A percentile compares a stretch with the other conserved stretches of the same genome.
Evolutionary conservation across 495 filamentous ascomycete genomes (phyloP).

Genomic region (Penicillium tannophilum): DNA sequence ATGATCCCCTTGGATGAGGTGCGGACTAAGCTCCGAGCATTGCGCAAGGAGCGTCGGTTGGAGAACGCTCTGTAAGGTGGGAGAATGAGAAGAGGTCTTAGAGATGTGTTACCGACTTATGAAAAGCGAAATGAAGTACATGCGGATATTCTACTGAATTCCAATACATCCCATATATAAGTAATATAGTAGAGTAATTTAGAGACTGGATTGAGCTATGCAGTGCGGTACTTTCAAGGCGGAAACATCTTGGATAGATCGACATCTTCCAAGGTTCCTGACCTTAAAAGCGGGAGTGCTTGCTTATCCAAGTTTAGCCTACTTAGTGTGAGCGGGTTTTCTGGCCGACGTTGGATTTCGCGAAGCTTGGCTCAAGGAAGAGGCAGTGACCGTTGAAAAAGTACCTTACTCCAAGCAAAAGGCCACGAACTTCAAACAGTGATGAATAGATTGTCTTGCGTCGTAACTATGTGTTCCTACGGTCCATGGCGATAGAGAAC

Average conservation of each 20-base stretch:
- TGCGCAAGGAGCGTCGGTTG: conserved; percentile 66
- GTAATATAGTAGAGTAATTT: not conserved
- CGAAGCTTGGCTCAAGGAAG: too few relatives aligned
- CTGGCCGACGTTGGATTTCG: too few relatives aligned
- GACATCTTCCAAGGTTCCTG: too few relatives aligned
- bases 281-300: too few relatives aligned
- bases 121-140: conserved; percentile 3
- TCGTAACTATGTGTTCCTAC: too few relatives aligned
- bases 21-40: conserved; percentile 66
- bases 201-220: not conserved
- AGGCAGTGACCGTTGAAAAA: too few relatives aligned
- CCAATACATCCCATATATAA: not conserved
- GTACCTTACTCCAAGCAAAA: too few relatives aligned
- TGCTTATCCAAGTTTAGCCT: too few relatives aligned
- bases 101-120: conserved; percentile 2
- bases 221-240: not conserved
- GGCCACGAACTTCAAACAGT: too few relatives aligned
- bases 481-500: too few relatives aligned
- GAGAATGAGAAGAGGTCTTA: conserved; percentile 10
- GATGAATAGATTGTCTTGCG: too few relatives aligned
- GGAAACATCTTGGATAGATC: not conserved
- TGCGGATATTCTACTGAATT: not conserved
- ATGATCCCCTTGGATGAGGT: conserved; percentile 77
- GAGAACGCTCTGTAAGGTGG: conserved; percentile 50
- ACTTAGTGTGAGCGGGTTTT: too few relatives aligned